These are phyloP conservation scores for Populus davidiana DNA, from an alignment of 345 rosid species.

Conservation along the genomic window DNA sequence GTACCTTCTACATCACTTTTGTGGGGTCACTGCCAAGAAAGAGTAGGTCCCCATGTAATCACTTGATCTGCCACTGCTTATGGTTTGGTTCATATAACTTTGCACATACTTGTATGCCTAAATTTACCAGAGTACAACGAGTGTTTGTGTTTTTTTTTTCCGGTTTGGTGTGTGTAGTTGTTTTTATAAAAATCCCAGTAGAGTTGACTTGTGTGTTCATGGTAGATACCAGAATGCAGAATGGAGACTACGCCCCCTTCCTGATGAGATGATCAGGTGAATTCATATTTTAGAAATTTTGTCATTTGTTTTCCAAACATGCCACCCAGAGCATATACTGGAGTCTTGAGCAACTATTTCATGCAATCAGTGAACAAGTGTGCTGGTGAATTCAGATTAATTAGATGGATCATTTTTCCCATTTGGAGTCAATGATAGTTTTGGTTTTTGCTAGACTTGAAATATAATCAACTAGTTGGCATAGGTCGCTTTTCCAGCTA, in stretches of 20 bases:
- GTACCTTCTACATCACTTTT: constrained; percentile 64
- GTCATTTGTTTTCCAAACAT: background rate
- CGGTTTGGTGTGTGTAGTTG: background rate
- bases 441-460: no score
- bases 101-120: background rate
- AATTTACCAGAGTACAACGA: background rate
- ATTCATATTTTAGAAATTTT: background rate
- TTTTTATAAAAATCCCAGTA: background rate
- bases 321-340: background rate
- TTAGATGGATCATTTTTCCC: no score
- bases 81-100: background rate
- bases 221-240: constrained; percentile 95
- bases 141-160: background rate
- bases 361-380: no score
- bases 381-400: no score
- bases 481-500: no score
- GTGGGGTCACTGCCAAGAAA: constrained; percentile 84
- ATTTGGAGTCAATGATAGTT: no score
- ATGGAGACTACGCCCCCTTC: constrained; percentile 96
- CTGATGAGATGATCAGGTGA: constrained; percentile 78
- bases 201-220: constrained; percentile 25
- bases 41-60: constrained; percentile 46
- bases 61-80: constrained; percentile 2
- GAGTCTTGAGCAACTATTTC: no score
- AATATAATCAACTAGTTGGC: no score